Conservation (phyloP, 1,284 basidiomycete genomes). For the Puccinia polysora region DNA sequence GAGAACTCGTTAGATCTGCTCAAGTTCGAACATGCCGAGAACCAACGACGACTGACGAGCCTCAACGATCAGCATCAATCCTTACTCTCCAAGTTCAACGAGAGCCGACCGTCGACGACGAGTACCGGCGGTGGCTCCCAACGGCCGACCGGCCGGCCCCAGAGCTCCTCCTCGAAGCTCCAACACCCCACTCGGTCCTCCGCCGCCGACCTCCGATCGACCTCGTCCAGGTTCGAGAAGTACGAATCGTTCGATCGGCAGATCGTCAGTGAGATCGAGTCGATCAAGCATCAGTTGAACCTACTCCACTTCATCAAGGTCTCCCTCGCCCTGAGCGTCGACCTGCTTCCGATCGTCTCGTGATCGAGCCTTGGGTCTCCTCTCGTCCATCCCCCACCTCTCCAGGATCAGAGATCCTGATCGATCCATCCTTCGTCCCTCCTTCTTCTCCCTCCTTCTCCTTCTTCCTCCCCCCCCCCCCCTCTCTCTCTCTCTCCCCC, state of each 20-base stretch:
- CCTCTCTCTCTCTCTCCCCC: too few species aligned
- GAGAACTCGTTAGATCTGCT: constrained; percentile 30
- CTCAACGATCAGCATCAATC: background rate
- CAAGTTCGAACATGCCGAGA: constrained; percentile 19
- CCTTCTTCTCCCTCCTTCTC: too few species aligned
- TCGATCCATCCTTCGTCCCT: too few species aligned
- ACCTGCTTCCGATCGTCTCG: background rate
- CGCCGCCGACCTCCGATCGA: background rate
- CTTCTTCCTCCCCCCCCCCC: too few species aligned
- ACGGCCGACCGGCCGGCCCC: background rate
- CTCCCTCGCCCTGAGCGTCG: background rate
- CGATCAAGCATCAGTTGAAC: background rate
- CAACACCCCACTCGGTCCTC: background rate
- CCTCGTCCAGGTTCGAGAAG: background rate
- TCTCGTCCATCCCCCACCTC: too few species aligned
- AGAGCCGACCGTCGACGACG: too few species aligned
- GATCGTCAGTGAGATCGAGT: background rate
- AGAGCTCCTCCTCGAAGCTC: background rate
- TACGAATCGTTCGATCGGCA: background rate
- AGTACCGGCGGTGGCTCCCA: background rate
- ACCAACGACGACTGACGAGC: background rate
- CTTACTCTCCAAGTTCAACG: background rate
- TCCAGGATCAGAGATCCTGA: too few species aligned
- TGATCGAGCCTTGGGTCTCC: too few species aligned
- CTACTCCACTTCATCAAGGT: constrained; percentile 4